Conservation (phyloP, 805 yeast genomes). For the Candida easanensis region DNA sequence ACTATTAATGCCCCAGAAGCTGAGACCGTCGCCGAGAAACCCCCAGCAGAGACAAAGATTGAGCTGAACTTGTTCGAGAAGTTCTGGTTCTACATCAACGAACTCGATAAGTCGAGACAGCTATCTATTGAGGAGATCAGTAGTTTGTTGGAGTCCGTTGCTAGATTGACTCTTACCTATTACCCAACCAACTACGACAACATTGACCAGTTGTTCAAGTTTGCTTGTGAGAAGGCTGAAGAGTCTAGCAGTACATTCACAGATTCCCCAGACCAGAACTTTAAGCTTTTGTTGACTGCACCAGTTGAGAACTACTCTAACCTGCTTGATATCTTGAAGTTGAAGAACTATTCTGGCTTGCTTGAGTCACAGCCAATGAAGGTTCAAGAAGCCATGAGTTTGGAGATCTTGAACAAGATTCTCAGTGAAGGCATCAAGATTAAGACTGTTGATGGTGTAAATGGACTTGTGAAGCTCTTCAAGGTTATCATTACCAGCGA, state of each 20-base stretch:
- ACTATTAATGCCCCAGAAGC: no score
- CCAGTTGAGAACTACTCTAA: constrained; percentile 43
- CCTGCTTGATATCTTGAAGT: constrained; percentile 34
- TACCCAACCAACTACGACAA: constrained; percentile 61
- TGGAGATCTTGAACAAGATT: constrained; percentile 58
- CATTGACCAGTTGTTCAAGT: constrained; percentile 59
- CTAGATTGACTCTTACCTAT: constrained; percentile 61
- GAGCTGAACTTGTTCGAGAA: constrained; percentile 48
- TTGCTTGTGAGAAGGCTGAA: constrained; percentile 41
- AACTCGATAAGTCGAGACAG: constrained; percentile 53
- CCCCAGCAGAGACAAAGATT: background rate
- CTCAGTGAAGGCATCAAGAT: constrained; percentile 38
- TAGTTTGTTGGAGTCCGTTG: constrained; percentile 60
- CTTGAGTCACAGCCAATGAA: constrained; percentile 48
- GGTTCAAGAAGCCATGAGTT: constrained; percentile 56
- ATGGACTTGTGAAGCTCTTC: constrained; percentile 58
- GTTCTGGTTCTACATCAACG: constrained; percentile 64
- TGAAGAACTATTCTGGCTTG: constrained; percentile 52
- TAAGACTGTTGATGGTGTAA: constrained; percentile 45
- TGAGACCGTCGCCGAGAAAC: no score
- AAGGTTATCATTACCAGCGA: constrained; percentile 45
- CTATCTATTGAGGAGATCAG: constrained; percentile 66
- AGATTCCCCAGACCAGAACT: constrained; percentile 34
- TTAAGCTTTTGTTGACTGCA: constrained; percentile 44
- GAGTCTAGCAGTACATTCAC: constrained; percentile 29